phyloP scores from a whole-genome alignment of 2,329 filamentous ascomycete species.

The Canariomyces notabilis region DNA sequence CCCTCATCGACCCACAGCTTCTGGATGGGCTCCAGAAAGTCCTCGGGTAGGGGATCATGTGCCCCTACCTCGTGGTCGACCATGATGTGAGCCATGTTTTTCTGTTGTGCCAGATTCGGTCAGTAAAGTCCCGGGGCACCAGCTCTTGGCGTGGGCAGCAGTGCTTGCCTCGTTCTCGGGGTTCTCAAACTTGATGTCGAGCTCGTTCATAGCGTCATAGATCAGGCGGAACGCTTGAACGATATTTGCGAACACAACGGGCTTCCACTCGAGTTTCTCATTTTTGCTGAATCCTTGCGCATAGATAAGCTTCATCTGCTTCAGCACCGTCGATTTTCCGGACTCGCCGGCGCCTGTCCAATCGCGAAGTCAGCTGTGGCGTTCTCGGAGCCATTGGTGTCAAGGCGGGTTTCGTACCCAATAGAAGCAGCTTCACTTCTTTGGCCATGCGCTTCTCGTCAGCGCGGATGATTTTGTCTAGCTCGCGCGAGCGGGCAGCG shows the following conservation, averaged over 20 bases:
- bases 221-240: slow-evolving; percentile 88
- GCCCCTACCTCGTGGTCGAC: slow-evolving; percentile 77
- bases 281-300: slow-evolving; percentile 83
- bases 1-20: slow-evolving; percentile 78
- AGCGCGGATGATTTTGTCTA: slow-evolving; percentile 77
- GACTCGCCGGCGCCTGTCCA: slow-evolving; percentile 82
- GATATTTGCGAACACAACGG: slow-evolving; percentile 93
- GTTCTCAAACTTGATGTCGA: slow-evolving; percentile 72
- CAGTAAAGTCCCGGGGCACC: neutral
- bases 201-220: slow-evolving; percentile 83
- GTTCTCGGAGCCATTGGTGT: neutral
- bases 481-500: slow-evolving; percentile 61
- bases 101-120: slow-evolving; percentile 43
- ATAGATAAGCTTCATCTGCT: slow-evolving; percentile 99
- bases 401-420: slow-evolving; percentile 56
- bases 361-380: slow-evolving; percentile 10
- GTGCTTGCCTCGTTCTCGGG: slow-evolving; percentile 69
- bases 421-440: slow-evolving; percentile 88
- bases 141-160: neutral
- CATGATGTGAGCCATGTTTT: slow-evolving; percentile 71
- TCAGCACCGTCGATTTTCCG: slow-evolving; percentile 93
- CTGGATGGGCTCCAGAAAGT: slow-evolving; percentile 78
- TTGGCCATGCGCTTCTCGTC: slow-evolving; percentile 83
- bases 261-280: slow-evolving; percentile 89
- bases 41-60: slow-evolving; percentile 72